Conservation (phyloP, 2,329 filamentous ascomycete species). For the Venturia carpophila region DNA sequence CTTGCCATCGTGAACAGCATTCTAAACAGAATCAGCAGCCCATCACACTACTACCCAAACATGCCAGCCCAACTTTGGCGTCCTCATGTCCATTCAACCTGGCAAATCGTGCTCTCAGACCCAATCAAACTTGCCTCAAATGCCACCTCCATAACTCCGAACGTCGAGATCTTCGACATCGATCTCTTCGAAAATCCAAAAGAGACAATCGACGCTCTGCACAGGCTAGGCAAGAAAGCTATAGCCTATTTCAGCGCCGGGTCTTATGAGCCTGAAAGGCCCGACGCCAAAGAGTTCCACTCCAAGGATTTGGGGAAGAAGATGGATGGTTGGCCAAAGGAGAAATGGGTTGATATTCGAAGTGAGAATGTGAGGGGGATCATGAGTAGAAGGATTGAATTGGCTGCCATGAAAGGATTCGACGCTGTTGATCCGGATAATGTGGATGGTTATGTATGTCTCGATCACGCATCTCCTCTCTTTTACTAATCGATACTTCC, state of each 20-base stretch:
- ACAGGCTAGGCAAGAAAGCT: conserved; percentile 49
- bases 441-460: conserved; percentile 54
- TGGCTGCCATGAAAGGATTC: conserved; percentile 55
- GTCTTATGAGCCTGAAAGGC: conserved; percentile 56
- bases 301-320: conserved; percentile 49
- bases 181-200: conserved; percentile 48
- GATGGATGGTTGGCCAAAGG: conserved; percentile 57
- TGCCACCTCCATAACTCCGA: conserved; percentile 35
- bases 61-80: conserved; percentile 38
- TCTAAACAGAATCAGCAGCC: background rate
- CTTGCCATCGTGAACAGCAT: background rate
- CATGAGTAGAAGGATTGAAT: conserved; percentile 53
- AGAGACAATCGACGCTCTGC: conserved; percentile 41
- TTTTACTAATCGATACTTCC: background rate
- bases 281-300: conserved; percentile 51
- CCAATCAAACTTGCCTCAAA: conserved; percentile 31
- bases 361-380: conserved; percentile 53
- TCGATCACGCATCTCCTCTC: conserved; percentile 23
- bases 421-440: conserved; percentile 66
- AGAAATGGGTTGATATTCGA: conserved; percentile 59
- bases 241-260: conserved; percentile 72
- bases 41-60: background rate
- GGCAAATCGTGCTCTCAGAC: conserved; percentile 54
- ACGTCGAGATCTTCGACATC: conserved; percentile 55
- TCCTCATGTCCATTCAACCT: conserved; percentile 45